Evolutionary conservation across 2,329 filamentous ascomycete species (phyloP).

Genomic region (Hypoxylon sp.): DNA sequence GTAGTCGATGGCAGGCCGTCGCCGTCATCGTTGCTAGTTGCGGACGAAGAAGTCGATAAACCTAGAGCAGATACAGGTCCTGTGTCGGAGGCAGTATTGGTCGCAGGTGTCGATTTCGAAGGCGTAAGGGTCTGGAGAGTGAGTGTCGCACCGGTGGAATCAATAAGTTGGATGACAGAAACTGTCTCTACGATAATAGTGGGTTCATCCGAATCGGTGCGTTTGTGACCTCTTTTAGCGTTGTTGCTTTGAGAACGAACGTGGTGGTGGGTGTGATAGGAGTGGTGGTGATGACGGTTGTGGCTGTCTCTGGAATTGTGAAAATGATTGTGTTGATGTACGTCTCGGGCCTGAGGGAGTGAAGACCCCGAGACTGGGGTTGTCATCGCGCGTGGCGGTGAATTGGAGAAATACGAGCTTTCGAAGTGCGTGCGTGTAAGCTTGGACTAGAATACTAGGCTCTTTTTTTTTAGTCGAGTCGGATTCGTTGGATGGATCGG

Average conservation of each 20-base stretch:
- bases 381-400: constrained; percentile 63
- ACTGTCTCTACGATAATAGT: constrained; percentile 69
- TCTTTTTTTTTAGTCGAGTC: constrained; percentile 40
- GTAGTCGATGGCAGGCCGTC: constrained; percentile 33
- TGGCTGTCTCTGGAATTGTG: constrained; percentile 52
- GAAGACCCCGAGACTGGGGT: constrained; percentile 63
- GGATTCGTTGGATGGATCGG: constrained; percentile 45
- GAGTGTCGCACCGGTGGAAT: constrained; percentile 63
- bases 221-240: constrained; percentile 38
- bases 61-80: constrained; percentile 23
- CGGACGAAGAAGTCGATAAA: constrained; percentile 30
- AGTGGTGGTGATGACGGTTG: constrained; percentile 46
- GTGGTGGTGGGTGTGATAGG: constrained; percentile 53
- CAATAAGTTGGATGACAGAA: constrained; percentile 68
- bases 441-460: constrained; percentile 46
- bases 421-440: constrained; percentile 47
- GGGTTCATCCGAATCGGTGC: constrained; percentile 49
- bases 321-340: constrained; percentile 56
- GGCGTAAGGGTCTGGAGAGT: constrained; percentile 60
- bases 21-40: constrained; percentile 46
- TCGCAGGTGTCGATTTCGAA: constrained; percentile 56
- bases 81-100: constrained; percentile 49
- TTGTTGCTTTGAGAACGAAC: constrained; percentile 49
- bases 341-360: constrained; percentile 63
- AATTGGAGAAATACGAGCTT: constrained; percentile 55